Evolutionary conservation across 495 filamentous ascomycete genomes (phyloP), one percentile per base, ranked within the genome.

Genomic region (Tuber melanosporum): DNA sequence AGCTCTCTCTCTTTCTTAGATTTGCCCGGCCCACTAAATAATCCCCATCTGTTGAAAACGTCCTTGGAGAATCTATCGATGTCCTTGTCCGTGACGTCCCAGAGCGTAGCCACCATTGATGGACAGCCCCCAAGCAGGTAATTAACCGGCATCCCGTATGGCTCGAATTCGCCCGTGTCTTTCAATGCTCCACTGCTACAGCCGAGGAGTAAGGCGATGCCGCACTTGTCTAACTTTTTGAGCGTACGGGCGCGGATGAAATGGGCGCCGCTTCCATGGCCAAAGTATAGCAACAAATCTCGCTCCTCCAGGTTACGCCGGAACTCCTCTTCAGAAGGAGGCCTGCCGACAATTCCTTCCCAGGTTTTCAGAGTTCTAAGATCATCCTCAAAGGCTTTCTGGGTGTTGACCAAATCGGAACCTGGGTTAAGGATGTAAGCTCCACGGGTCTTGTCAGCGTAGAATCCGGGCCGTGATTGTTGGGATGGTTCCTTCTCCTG

Each of bases 71-170:
- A 97, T 49, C 94, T 91, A 86, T 99, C 95, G 80, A 97, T 95
- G 83, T 99, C 95, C 79, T 92, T 91, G 81, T 99, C 95, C 19
- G 96, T 99, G 36, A 99, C 95, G 84, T 99, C 95, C 95, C 95
- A 99, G 49, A 99, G 86, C 7, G 92, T 97, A 36, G 92, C 95
- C 0, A 98, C 90, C 26, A 98, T 87, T 15, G 94, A 93, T 4
- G 92, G 91, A 73, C 88, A 89, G 10, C 94, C 95, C 0, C 93
- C 93, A 49, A 94, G 88, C 84, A 98, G 89, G 85, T 98, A 98
- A 77, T 93, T 92, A 84, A 94, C 89, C n/a, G 93, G 91, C 47
- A 93, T 93, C 0, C 95, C 95, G 80, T 92, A 91, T 1, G 92
- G 91, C 82, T 97, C 93, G 81, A 96, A 97, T 77, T 95, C 91